Percentiles rank a stretch among this genome's conserved stretches.
Evolutionary conservation across 768 basidiomycete genomes (phyloP).

Genomic region (Boletus subcaerulescens): DNA sequence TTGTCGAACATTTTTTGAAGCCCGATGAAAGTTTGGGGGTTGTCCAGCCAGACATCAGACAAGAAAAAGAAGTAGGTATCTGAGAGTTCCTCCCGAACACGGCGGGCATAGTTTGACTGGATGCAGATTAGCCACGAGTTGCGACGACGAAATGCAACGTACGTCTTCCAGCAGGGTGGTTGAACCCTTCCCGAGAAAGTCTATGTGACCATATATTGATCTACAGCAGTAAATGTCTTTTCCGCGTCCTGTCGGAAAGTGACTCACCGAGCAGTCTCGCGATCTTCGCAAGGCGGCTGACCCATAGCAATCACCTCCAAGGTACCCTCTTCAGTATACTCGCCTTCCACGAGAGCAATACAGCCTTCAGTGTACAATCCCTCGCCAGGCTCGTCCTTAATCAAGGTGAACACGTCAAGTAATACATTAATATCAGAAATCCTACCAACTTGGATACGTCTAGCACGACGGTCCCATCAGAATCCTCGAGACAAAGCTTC

Average conservation of each 20-base stretch:
- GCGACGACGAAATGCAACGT: conserved; percentile 22
- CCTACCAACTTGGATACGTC: conserved; percentile 83
- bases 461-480: conserved; percentile 85
- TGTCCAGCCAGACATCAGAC: conserved; percentile 95
- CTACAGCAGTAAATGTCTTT: conserved; percentile 38
- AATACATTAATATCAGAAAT: not conserved
- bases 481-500: conserved; percentile 86
- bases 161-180: conserved; percentile 92
- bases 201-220: conserved; percentile 93
- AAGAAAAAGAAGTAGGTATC: conserved; percentile 89
- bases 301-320: conserved; percentile 92
- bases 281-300: conserved; percentile 93
- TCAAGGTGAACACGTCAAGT: conserved; percentile 14
- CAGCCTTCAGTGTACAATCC: conserved; percentile 96
- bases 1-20: conserved; percentile 86
- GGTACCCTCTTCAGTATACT: conserved; percentile 89
- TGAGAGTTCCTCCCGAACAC: conserved; percentile 64
- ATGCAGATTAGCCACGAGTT: not conserved
- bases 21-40: conserved; percentile 75
- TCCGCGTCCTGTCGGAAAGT: not conserved
- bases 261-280: conserved; percentile 75
- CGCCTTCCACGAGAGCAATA: conserved; percentile 92
- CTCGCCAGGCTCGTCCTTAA: conserved; percentile 83
- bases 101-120: conserved; percentile 59
- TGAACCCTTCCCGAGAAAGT: conserved; percentile 94